Base-by-base conservation (phyloP, 2,329 filamentous ascomycete genomes). In the Purpureocillium takamizusanense region DNA sequence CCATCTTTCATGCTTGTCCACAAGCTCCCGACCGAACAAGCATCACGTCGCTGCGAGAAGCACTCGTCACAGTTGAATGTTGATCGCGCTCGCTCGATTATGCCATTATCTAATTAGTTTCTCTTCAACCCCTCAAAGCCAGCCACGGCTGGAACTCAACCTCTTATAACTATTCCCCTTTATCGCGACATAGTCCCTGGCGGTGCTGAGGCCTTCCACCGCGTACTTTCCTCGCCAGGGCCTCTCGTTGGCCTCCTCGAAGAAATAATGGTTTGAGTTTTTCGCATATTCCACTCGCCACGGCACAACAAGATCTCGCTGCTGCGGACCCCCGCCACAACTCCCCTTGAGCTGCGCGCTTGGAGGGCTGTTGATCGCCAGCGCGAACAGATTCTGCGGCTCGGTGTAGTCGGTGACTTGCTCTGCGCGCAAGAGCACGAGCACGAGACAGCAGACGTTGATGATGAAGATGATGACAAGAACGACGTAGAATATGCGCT, bases 381-480 rank as follows among this genome's bases (percentile, higher is more conserved):
- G 60, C 0, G 78, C 67, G 50, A 89, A 88, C 2, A 88, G 62
- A 52, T 88, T 88, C 38, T 81, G 76, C 1, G 84, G 82, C 50
- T 90, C 84, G 0, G 79, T 84, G 52, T 83, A 88, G 60, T 90
- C 86, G 1, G 82, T 88, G 7, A 90, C 75, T 16, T 86, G 70
- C 1, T 76, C 74, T 0, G 64, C 63, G 6, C 63, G 53, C 45
- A 71, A 65, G 34, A 74, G 52, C 36, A 81, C 55, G 58, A 86
- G 87, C 2, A 63, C 51, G 1, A 86, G 61, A 40, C 81, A 83
- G 30, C 81, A 62, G 18, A 80, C 42, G 53, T 85, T 88, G 49
- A 83, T 75, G 17, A 74, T 45, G 49, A 87, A 84, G 2, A 84
- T 78, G 12, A 78, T 58, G 2, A 71, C 51, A 0, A 90, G 71